Evolutionary conservation across 257 asterid species (phyloP), one percentile per base, ranked within the genome.

Genomic region (Capsicum rhomboideum): DNA sequence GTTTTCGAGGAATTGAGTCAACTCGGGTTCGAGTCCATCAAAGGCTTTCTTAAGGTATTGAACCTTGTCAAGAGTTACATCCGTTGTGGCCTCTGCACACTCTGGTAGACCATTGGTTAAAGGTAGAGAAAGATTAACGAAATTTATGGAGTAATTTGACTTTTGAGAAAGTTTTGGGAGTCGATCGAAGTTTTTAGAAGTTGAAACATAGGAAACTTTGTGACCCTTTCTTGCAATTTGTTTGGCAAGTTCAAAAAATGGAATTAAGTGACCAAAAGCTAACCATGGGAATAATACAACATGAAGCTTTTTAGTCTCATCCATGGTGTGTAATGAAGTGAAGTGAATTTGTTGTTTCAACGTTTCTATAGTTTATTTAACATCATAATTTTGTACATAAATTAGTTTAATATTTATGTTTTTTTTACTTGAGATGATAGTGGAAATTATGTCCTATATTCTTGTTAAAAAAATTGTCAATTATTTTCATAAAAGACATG

Each of bases 251-350:
- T 87, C 89, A 18, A 88, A 40, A 85, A 0, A 90, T 13, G 94
- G 97, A 46, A 88, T 84, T 42, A 93, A 88, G 86, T 90, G 95
- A 6, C 95, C 94, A 59, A 93, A 91, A 75, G 92, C 97, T 0
- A 93, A 86, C 97, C 97, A 91, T 82, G 97, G 95, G 69, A 88
- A 87, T 90, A 92, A 64, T 0, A 68, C 93, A 11, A 92, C 31
- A 86, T 90, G 94, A 8, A 92, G 78, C 58, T 66, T 78, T 6
- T 68, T 58, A 20, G 26, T 72, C 6, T 55, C 85, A 10, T 80
- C 79, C 90, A 87, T 87, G 83, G 90, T 52, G 44, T 61, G 7
- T 61, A 10, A 3, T 61, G 17, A 26, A 10, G 68, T 26, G 69
- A 26, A 61, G 6, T 23, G 20, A 26, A 61, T 26, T 59, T 12